These are phyloP conservation scores for Annulohypoxylon truncatum DNA, from an alignment of 2,329 filamentous ascomycete genomes.

Conservation along the genomic window DNA sequence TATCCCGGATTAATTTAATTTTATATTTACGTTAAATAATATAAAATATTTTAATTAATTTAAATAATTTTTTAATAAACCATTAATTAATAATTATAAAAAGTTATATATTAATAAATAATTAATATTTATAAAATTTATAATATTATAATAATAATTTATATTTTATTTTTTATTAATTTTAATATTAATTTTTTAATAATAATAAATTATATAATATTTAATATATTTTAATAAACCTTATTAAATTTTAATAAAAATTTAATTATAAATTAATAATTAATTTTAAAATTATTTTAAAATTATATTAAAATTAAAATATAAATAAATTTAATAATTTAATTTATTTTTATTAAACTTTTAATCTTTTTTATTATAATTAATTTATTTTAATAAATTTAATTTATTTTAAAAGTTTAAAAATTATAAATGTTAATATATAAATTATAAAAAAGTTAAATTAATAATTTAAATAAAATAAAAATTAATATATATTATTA, in stretches of 20 bases:
- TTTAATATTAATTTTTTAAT: not conserved
- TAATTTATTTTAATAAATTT: not conserved
- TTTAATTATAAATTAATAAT: not conserved
- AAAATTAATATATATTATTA: not conserved
- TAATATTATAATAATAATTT: no score
- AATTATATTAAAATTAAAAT: not conserved
- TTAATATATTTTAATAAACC: not conserved
- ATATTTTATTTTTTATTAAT: not conserved
- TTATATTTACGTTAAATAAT: not conserved
- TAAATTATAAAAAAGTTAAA: not conserved
- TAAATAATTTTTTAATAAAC: not conserved
- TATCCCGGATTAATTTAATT: not conserved
- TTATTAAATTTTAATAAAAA: not conserved
- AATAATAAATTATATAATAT: not conserved
- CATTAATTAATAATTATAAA: no score
- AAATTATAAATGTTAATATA: not conserved
- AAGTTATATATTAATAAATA: no score
- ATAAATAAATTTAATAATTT: not conserved
- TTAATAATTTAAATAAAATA: no score
- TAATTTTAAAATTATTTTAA: no score
- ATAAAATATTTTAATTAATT: not conserved
- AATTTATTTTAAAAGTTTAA: not conserved
- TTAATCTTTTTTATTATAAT: not conserved
- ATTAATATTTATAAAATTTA: no score
- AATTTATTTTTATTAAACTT: constrained; percentile 2